phyloP scores from a whole-genome alignment of 164 flowering plant species.

The Kingdonia uniflora region DNA sequence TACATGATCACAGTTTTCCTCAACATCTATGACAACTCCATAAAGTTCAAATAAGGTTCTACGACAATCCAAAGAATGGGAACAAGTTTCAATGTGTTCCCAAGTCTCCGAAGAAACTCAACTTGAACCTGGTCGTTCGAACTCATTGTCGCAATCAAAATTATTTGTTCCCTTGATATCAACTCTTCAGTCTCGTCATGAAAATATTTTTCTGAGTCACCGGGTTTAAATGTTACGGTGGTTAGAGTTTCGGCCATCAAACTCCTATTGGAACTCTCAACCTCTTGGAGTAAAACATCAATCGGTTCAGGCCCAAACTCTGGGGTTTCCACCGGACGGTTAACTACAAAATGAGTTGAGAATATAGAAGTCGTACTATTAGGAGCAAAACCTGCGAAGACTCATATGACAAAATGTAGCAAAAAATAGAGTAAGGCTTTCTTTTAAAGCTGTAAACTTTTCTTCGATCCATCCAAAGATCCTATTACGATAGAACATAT shows the following conservation, averaged over 20 bases:
- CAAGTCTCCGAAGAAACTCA: constrained; percentile 42
- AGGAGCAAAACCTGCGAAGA: constrained; percentile 88
- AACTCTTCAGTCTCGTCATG: constrained; percentile 4
- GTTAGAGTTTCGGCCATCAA: constrained; percentile 20
- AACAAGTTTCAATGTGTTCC: constrained; percentile 53
- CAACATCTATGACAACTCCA: constrained; percentile 40
- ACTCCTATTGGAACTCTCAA: constrained; percentile 19
- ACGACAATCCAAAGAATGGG: constrained; percentile 81
- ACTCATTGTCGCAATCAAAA: constrained; percentile 52
- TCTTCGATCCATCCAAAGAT: constrained; percentile 63
- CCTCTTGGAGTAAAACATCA: constrained; percentile 13
- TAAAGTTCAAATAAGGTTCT: constrained; percentile 35
- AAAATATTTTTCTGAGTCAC: background rate
- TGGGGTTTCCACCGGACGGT: constrained; percentile 5
- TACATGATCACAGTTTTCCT: constrained; percentile 83
- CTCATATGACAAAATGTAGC: constrained; percentile 77
- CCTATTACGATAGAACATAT: constrained; percentile 24
- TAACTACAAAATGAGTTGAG: background rate
- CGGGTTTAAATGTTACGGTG: constrained; percentile 9
- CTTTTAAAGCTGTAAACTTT: constrained; percentile 69
- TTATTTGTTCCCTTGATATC: constrained; percentile 31
- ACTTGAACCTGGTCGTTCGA: constrained; percentile 21
- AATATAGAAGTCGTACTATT: constrained; percentile 28
- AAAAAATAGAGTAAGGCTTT: constrained; percentile 68
- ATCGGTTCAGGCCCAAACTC: constrained; percentile 21